Evolutionary conservation across 2,329 filamentous ascomycete genomes (phyloP).

Genomic region (Thelonectria rubi): DNA sequence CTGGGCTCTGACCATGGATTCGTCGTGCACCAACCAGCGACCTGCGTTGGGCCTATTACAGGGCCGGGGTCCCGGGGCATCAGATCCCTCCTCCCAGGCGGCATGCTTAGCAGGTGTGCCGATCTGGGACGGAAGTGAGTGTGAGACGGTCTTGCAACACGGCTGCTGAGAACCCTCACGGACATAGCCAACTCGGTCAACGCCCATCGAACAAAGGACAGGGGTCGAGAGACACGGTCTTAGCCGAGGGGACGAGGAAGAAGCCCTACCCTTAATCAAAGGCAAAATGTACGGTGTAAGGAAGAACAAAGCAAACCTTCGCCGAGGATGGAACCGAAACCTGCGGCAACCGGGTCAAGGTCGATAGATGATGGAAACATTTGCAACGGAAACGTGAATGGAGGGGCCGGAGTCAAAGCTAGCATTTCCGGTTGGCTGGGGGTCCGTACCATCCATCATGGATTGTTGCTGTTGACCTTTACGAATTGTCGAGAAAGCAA

Average conservation of each 20-base stretch:
- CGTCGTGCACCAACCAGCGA: conserved; percentile 15
- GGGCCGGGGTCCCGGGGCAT: not conserved
- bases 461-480: conserved; percentile 13
- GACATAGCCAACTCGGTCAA: not conserved
- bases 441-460: conserved; percentile 18
- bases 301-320: not conserved
- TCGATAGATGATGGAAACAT: conserved; percentile 8
- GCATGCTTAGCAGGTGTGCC: not conserved
- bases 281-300: not conserved
- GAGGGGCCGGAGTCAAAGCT: conserved; percentile 15
- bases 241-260: not conserved
- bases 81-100: not conserved
- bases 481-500: conserved; percentile 8
- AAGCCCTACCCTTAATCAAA: not conserved
- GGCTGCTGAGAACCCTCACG: not conserved
- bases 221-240: conserved; percentile 9
- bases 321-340: not conserved
- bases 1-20: not conserved
- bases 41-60: not conserved
- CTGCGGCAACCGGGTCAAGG: conserved; percentile 5
- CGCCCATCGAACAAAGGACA: not conserved
- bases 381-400: conserved; percentile 12
- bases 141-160: conserved; percentile 15
- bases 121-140: conserved; percentile 1
- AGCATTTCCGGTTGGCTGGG: conserved; percentile 24